Evolutionary conservation across 2,329 filamentous ascomycete species (phyloP), one percentile per base, ranked within the genome.

Genomic region (Lachnellula willkommii): DNA sequence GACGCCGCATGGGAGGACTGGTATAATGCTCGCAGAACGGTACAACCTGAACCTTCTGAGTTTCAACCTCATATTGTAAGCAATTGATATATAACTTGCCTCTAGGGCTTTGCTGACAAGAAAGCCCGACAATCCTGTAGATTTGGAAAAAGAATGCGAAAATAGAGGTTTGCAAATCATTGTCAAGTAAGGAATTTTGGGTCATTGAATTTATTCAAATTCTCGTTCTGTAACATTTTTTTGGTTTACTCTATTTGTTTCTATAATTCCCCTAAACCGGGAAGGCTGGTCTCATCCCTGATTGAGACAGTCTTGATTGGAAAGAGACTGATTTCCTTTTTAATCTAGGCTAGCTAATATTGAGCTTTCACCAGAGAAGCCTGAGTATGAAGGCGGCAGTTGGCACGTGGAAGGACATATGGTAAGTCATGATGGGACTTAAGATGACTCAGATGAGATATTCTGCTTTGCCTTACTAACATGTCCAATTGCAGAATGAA

Each of bases 131-230:
- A 40, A 24, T 7, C 47, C 2, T 22, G 39, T 60, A 6, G 36
- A 54, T 43, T 40, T 58, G 1, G 40, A 42, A 6, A 43, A 36
- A 40, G 59, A 62, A 26, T 65, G 57, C 37, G 57, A 24, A 1
- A 36, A 55, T 6, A 49, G 53, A 2, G 77, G 78, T 2, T 64
- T 87, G 3, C 84, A 88, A 62, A 68, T 88, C 37, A 82, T 88
- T 50, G 77, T 86, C 35, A 86, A 87, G 22, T 24, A 24, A 24
- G 22, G 22, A 24, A 24, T 24, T 2, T 24, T 24, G 2, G 22
- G 22, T 22, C 22, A 4, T 22, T 22, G 22, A 4, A 22, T 4
- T 22, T 22, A 22, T 22, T 22, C 22, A 22, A 22, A 22, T 22
- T 22, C 22, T 22, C 22, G 22, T 22, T 22, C 22, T 22, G 22